phyloP scores from a whole-genome alignment of 106 monocot genomes.

The Posidonia australis region DNA sequence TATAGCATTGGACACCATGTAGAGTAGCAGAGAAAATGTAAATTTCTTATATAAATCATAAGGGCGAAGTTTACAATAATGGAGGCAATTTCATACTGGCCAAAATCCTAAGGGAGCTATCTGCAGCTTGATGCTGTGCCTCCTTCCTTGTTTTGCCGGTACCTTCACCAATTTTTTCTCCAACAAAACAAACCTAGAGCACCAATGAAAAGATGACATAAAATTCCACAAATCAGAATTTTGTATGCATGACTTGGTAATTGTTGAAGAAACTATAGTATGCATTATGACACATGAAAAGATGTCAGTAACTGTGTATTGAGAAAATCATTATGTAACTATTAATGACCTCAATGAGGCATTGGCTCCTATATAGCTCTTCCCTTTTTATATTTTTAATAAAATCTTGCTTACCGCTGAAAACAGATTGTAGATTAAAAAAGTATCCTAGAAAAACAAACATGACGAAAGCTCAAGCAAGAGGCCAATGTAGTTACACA shows the following conservation, averaged over 20 bases:
- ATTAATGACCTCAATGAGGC: too few relatives aligned
- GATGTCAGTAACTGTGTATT: too few relatives aligned
- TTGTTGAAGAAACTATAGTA: not conserved
- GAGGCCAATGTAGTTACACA: not conserved
- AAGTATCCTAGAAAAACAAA: too few relatives aligned
- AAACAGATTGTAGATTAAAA: too few relatives aligned
- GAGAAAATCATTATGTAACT: too few relatives aligned
- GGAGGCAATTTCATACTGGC: slow-evolving; percentile 44
- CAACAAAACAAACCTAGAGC: slow-evolving; percentile 78
- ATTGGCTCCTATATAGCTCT: too few relatives aligned
- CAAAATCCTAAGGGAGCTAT: slow-evolving; percentile 49
- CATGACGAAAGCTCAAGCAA: too few relatives aligned
- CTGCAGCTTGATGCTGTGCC: slow-evolving; percentile 63
- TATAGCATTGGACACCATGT: not conserved
- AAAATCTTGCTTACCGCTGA: too few relatives aligned
- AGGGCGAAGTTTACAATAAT: not conserved
- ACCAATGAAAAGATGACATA: not conserved
- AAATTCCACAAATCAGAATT: not conserved
- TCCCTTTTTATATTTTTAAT: too few relatives aligned
- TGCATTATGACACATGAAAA: too few relatives aligned
- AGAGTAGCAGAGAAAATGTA: not conserved
- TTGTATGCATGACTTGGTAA: not conserved
- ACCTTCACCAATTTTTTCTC: slow-evolving; percentile 90
- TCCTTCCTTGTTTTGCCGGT: slow-evolving; percentile 81
- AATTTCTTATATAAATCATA: not conserved